A percentile compares a stretch with the other conserved stretches of the same genome.
phyloP scores from a whole-genome alignment of 2,329 filamentous ascomycete species.

The Onygenales sp. region DNA sequence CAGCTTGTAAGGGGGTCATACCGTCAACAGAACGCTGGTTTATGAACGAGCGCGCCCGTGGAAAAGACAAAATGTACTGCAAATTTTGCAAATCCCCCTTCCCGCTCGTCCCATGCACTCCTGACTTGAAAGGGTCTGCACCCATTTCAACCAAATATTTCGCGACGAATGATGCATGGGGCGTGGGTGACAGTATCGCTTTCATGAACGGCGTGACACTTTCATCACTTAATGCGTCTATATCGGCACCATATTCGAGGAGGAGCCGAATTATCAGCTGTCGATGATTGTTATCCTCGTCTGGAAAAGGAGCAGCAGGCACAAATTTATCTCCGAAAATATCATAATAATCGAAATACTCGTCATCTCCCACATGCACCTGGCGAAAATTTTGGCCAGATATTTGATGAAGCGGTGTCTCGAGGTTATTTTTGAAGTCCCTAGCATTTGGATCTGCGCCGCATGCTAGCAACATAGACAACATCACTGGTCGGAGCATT shows the following conservation, averaged over 20 bases:
- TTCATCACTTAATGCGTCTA: background rate
- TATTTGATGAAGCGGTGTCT: background rate
- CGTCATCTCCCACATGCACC: background rate
- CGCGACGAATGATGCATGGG: background rate
- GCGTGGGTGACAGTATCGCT: background rate
- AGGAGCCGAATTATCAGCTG: conserved; percentile 1
- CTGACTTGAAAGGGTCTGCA: background rate
- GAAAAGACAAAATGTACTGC: background rate
- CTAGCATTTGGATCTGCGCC: background rate
- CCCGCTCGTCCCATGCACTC: background rate
- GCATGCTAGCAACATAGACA: background rate
- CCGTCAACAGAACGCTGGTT: background rate
- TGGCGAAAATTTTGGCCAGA: background rate
- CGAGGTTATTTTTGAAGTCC: background rate
- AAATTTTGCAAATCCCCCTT: background rate
- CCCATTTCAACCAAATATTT: conserved; percentile 1
- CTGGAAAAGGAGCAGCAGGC: background rate
- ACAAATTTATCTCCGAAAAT: background rate
- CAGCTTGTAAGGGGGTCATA: background rate
- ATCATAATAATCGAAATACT: background rate
- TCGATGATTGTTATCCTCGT: background rate
- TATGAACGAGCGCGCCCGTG: background rate
- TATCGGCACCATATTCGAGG: background rate
- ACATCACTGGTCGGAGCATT: background rate
- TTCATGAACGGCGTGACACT: background rate